These are phyloP conservation scores for Pezicula radicicola DNA, from an alignment of 2,329 filamentous ascomycete genomes.

Conservation along the genomic window DNA sequence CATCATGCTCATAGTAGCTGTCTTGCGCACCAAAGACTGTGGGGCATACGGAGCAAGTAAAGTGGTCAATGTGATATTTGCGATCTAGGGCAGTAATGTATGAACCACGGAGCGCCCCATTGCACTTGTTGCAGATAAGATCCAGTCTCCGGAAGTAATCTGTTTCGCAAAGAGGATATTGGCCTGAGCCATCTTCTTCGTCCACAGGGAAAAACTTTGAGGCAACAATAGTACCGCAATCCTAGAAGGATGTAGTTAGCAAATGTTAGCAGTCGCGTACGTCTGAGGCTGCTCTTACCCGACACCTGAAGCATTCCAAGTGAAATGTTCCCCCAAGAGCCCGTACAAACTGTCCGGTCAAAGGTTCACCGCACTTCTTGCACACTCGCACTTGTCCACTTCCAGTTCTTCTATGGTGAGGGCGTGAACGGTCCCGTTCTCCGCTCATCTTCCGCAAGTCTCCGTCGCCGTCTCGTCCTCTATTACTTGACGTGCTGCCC, in stretches of 20 bases:
- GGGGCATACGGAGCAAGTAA: conserved; percentile 94
- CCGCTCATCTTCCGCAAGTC: conserved; percentile 34
- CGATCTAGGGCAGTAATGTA: conserved; percentile 97
- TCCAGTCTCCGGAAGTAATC: conserved; percentile 95
- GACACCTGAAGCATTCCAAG: conserved; percentile 95
- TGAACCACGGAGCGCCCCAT: conserved; percentile 87
- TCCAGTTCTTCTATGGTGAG: conserved; percentile 49
- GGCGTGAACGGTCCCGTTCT: conserved; percentile 56
- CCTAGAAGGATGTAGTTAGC: conserved; percentile 49
- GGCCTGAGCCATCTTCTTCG: conserved; percentile 77
- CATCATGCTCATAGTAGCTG: conserved; percentile 98
- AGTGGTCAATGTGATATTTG: conserved; percentile 99
- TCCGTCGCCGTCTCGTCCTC: conserved; percentile 17
- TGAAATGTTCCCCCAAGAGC: conserved; percentile 93
- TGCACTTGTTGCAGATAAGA: conserved; percentile 87
- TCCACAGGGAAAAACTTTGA: conserved; percentile 99
- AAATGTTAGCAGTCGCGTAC: not conserved
- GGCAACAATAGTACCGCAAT: conserved; percentile 94
- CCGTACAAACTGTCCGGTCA: conserved; percentile 95
- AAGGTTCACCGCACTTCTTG: conserved; percentile 82
- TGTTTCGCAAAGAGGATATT: conserved; percentile 95
- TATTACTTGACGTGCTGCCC: conserved; percentile 20
- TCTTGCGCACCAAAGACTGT: conserved; percentile 98
- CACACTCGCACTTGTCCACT: conserved; percentile 65
- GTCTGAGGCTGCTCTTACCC: conserved; percentile 50